phyloP scores from a whole-genome alignment of 345 rosid species.

The Sisymbrium irio region DNA sequence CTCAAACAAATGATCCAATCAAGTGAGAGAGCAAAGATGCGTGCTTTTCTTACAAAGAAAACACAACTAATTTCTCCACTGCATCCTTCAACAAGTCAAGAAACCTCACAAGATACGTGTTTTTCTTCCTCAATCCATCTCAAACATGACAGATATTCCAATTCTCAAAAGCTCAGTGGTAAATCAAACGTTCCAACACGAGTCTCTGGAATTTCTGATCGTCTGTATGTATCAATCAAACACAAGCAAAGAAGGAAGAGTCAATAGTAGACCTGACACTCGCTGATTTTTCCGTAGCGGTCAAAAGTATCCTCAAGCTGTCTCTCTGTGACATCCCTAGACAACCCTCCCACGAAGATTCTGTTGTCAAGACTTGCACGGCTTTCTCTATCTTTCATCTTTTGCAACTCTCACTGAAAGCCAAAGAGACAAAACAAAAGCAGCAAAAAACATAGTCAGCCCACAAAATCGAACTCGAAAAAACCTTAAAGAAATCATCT shows the following conservation, averaged over 20 bases:
- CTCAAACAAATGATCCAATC: neutral
- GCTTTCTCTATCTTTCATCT: conserved; percentile 38
- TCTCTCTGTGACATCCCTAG: conserved; percentile 75
- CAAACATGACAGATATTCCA: neutral
- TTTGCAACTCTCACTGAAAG: conserved; percentile 10
- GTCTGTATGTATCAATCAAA: neutral
- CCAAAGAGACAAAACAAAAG: neutral
- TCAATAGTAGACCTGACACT: conserved; percentile 60
- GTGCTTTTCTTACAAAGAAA: neutral
- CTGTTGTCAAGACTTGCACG: conserved; percentile 63
- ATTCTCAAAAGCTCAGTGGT: neutral
- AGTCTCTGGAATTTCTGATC: neutral
- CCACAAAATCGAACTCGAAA: neutral
- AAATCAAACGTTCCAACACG: conserved; percentile 9
- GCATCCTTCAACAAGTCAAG: conserved; percentile 3
- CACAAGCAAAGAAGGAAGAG: neutral
- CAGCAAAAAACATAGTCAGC: neutral
- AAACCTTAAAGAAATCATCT: neutral
- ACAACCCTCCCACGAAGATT: conserved; percentile 85
- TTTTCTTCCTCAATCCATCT: neutral
- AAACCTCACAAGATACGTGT: neutral
- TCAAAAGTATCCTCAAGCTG: conserved; percentile 74
- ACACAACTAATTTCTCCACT: neutral
- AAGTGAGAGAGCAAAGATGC: neutral
- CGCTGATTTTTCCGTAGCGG: conserved; percentile 74